Conservation (phyloP, 192 early-diverging fungal species). For the Backusella mclennaniae region DNA sequence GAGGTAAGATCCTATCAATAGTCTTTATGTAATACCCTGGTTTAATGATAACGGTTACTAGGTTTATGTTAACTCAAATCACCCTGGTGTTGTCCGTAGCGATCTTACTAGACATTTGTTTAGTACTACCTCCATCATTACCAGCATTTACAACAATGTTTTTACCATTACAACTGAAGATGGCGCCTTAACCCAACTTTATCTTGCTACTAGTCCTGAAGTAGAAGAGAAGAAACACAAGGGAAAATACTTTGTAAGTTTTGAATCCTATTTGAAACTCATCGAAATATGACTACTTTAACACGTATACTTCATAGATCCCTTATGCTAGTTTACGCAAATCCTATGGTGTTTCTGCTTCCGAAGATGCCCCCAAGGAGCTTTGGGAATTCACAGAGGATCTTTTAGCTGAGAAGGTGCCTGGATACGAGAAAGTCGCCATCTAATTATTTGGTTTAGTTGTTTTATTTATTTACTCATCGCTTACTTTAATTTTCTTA, state of each 20-base stretch:
- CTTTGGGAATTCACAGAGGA: slow-evolving; percentile 36
- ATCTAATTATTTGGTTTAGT: background rate
- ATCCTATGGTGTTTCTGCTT: background rate
- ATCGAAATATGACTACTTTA: background rate
- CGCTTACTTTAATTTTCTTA: background rate
- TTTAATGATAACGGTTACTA: slow-evolving; percentile 2
- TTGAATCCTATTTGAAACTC: background rate
- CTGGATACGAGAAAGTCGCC: slow-evolving; percentile 15
- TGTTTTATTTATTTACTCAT: background rate
- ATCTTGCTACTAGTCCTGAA: slow-evolving; percentile 52
- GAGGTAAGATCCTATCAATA: slow-evolving; percentile 13
- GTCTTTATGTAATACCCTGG: too few relatives aligned
- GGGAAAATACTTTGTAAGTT: slow-evolving; percentile 39
- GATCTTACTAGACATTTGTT: slow-evolving; percentile 22
- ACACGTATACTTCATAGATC: background rate
- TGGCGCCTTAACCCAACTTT: slow-evolving; percentile 48
- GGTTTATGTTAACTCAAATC: slow-evolving; percentile 26
- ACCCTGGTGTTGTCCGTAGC: slow-evolving; percentile 29
- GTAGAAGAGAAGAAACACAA: slow-evolving; percentile 43
- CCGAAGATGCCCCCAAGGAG: slow-evolving; percentile 9
- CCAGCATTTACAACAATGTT: background rate
- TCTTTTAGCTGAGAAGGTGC: slow-evolving; percentile 31
- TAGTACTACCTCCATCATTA: background rate
- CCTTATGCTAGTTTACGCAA: slow-evolving; percentile 8
- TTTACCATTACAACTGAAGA: slow-evolving; percentile 35